Percentiles rank a stretch among this genome's conserved stretches.
These are phyloP conservation scores for Microbotryum silenes-acaulis DNA, from an alignment of 1,284 basidiomycete species.

Conservation along the genomic window DNA sequence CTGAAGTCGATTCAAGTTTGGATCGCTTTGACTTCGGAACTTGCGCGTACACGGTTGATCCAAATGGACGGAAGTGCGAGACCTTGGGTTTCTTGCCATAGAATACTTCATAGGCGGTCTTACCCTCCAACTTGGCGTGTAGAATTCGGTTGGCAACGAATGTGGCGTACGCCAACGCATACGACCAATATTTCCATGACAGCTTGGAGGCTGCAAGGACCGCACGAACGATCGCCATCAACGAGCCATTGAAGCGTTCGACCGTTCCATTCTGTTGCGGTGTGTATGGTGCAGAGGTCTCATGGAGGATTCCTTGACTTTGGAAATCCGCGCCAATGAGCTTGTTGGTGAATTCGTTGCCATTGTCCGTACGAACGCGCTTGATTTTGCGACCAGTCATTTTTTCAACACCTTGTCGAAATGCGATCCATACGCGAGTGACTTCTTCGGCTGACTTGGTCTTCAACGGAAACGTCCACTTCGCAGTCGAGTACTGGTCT, in stretches of 20 bases:
- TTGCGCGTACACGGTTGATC: background rate
- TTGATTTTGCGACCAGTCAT: conserved; percentile 37
- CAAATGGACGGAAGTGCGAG: conserved; percentile 1
- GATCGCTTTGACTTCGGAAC: background rate
- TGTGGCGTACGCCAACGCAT: background rate
- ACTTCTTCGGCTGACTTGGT: too few relatives aligned
- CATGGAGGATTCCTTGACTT: conserved; percentile 9
- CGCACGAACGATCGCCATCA: background rate
- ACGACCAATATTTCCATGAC: background rate
- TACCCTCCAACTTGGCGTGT: background rate
- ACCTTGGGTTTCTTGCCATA: background rate
- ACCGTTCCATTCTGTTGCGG: conserved; percentile 13
- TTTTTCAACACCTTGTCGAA: conserved; percentile 25
- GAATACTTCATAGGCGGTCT: background rate
- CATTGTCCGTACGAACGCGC: conserved; percentile 32
- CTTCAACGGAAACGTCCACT: too few relatives aligned
- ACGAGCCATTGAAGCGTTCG: background rate
- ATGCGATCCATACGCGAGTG: too few relatives aligned
- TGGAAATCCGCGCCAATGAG: conserved; percentile 1
- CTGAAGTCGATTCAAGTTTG: background rate
- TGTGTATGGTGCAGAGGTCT: conserved; percentile 9
- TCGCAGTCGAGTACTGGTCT: too few relatives aligned
- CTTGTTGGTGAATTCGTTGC: conserved; percentile 13
- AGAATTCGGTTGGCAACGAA: background rate
- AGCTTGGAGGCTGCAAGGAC: background rate